Percentiles rank a stretch among this genome's conserved stretches.
Evolutionary conservation across 768 basidiomycete species (phyloP).

Genomic region (Leucosporidium creatinivorum): DNA sequence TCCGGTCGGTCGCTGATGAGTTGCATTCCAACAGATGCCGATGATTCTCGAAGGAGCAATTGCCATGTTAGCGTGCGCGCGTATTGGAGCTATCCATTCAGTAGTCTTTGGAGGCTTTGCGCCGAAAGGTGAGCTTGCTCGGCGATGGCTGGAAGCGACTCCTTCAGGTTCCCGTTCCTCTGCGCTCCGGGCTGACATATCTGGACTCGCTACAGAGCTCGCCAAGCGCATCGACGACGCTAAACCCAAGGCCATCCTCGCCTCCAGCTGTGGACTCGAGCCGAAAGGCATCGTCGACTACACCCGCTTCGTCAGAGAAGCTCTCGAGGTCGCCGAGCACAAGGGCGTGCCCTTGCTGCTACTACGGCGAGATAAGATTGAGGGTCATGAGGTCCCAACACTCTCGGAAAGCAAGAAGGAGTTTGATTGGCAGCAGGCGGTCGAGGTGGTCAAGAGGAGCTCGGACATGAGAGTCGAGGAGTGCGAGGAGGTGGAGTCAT

Average conservation of each 20-base stretch:
- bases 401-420: background rate
- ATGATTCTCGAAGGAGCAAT: background rate
- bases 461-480: background rate
- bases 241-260: slow-evolving; percentile 3
- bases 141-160: too few relatives aligned
- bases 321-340: background rate
- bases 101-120: slow-evolving; percentile 13
- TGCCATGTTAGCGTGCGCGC: slow-evolving; percentile 2
- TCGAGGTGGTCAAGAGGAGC: background rate
- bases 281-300: slow-evolving; percentile 7
- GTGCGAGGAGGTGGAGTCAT: background rate
- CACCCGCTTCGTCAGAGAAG: background rate
- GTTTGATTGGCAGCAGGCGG: background rate
- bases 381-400: background rate
- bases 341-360: background rate
- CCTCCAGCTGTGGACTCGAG: slow-evolving; percentile 6
- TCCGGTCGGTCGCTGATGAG: background rate
- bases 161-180: too few relatives aligned
- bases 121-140: background rate
- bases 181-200: background rate
- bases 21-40: background rate
- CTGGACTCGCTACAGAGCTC: slow-evolving; percentile 6
- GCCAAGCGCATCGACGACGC: slow-evolving; percentile 9
- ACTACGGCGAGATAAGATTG: background rate
- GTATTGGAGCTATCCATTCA: slow-evolving; percentile 8